phyloP scores from a whole-genome alignment of 129 eudicot genomes.

The Pseudognaphalium luteoalbum region DNA sequence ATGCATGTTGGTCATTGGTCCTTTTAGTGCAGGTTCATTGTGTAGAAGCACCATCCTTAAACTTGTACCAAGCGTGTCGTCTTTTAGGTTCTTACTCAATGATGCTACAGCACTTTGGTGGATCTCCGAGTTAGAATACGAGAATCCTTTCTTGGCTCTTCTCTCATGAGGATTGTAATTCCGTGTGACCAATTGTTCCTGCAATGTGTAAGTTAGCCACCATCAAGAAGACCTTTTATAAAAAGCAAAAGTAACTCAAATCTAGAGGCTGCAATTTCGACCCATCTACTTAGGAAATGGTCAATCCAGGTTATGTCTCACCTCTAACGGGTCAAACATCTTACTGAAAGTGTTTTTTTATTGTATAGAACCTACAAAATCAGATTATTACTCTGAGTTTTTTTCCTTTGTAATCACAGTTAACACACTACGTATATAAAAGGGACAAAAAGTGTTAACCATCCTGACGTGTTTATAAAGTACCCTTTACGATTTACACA shows the following conservation, averaged over 20 bases:
- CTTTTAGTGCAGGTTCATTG: slow-evolving; percentile 29
- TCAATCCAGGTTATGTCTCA: not conserved
- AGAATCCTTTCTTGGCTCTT: slow-evolving; percentile 39
- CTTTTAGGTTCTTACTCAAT: slow-evolving; percentile 37
- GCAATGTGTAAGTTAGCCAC: slow-evolving; percentile 19
- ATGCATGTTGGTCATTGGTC: slow-evolving; percentile 47
- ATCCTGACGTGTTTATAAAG: not conserved
- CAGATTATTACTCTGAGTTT: not conserved
- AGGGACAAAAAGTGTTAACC: not conserved
- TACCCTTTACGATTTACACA: not conserved
- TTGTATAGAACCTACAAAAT: not conserved
- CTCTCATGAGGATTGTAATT: slow-evolving; percentile 45
- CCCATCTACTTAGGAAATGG: not conserved
- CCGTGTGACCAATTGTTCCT: slow-evolving; percentile 47
- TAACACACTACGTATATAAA: not conserved
- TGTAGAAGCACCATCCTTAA: slow-evolving; percentile 41
- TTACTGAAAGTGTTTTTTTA: not conserved
- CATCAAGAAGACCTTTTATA: not conserved
- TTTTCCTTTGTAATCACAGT: not conserved
- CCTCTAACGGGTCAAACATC: not conserved
- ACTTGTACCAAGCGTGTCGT: slow-evolving; percentile 38
- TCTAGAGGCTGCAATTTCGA: not conserved
- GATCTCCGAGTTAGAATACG: slow-evolving; percentile 58
- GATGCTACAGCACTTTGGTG: slow-evolving; percentile 69
- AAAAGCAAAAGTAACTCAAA: not conserved